Percentiles rank a stretch among this genome's conserved stretches.
Conservation (phyloP, 2,329 filamentous ascomycete genomes). For the Hymenoscyphus repandus region DNA sequence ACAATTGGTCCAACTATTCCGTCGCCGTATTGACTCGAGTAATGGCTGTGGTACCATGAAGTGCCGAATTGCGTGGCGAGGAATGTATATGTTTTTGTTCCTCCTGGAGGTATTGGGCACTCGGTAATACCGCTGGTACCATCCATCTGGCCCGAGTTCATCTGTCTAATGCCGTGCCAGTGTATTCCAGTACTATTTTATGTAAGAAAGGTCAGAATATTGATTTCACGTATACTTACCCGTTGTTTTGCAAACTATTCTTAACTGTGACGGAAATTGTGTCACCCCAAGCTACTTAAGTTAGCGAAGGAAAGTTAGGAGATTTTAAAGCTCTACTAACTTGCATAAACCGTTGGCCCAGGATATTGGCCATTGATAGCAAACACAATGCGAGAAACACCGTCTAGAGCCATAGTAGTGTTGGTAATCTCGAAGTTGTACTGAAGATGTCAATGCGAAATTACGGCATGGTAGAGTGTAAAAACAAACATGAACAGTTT, state of each 20-base stretch:
- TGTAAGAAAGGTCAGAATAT: slow-evolving; percentile 5
- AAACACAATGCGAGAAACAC: slow-evolving; percentile 46
- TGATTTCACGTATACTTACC: slow-evolving; percentile 6
- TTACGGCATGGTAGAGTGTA: background rate
- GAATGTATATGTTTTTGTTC: slow-evolving; percentile 14
- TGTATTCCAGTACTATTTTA: slow-evolving; percentile 43
- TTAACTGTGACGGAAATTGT: background rate
- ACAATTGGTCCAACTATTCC: slow-evolving; percentile 39
- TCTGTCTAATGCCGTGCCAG: slow-evolving; percentile 42
- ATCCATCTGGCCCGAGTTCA: slow-evolving; percentile 12
- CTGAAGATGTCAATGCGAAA: background rate
- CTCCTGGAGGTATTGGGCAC: slow-evolving; percentile 1
- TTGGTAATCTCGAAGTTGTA: slow-evolving; percentile 14
- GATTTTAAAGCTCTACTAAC: background rate
- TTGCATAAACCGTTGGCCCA: slow-evolving; percentile 6
- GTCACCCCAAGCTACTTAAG: slow-evolving; percentile 36
- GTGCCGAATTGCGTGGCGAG: slow-evolving; percentile 37
- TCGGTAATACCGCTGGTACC: slow-evolving; percentile 4
- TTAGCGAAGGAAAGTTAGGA: slow-evolving; percentile 27
- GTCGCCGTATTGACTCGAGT: slow-evolving; percentile 5
- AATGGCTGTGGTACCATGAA: slow-evolving; percentile 41
- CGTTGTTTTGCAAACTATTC: slow-evolving; percentile 15
- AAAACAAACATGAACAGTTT: slow-evolving; percentile 8
- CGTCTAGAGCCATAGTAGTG: slow-evolving; percentile 28
- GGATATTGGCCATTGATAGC: slow-evolving; percentile 8